A percentile compares a stretch with the other conserved stretches of the same genome.
phyloP scores from a whole-genome alignment of 164 flowering plant genomes.

The Stephania cephalantha region DNA sequence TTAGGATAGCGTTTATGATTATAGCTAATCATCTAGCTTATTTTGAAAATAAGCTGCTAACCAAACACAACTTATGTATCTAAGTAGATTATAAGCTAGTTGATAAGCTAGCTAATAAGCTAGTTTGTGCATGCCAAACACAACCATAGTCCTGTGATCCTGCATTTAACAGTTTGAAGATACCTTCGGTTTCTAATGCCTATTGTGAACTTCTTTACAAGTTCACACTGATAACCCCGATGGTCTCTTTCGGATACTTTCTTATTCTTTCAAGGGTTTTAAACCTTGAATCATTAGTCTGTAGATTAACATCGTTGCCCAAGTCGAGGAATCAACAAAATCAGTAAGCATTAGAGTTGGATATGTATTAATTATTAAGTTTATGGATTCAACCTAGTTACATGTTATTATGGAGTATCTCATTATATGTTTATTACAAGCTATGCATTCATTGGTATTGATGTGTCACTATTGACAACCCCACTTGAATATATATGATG shows the following conservation, averaged over 20 bases:
- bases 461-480: neutral
- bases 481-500: too few species aligned
- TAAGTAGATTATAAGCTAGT: too few species aligned
- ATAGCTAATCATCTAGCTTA: too few species aligned
- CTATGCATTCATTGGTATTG: neutral
- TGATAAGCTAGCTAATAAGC: too few species aligned
- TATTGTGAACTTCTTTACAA: constrained; percentile 25
- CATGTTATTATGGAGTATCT: neutral
- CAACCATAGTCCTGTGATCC: too few species aligned
- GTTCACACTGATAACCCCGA: constrained; percentile 96
- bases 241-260: constrained; percentile 77
- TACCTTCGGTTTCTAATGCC: neutral
- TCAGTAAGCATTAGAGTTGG: neutral
- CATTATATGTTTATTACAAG: neutral
- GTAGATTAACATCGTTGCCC: neutral
- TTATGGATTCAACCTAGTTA: neutral
- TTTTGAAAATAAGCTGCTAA: too few species aligned
- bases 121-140: too few species aligned
- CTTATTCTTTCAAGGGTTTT: constrained; percentile 52
- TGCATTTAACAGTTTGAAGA: neutral
- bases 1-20: too few species aligned
- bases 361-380: neutral
- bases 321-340: neutral
- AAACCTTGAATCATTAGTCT: neutral
- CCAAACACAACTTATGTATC: too few species aligned